Percentiles rank a stretch among this genome's conserved stretches.
Evolutionary conservation across 495 filamentous ascomycete species (phyloP).

Genomic region (Stereocaulon alpinum): DNA sequence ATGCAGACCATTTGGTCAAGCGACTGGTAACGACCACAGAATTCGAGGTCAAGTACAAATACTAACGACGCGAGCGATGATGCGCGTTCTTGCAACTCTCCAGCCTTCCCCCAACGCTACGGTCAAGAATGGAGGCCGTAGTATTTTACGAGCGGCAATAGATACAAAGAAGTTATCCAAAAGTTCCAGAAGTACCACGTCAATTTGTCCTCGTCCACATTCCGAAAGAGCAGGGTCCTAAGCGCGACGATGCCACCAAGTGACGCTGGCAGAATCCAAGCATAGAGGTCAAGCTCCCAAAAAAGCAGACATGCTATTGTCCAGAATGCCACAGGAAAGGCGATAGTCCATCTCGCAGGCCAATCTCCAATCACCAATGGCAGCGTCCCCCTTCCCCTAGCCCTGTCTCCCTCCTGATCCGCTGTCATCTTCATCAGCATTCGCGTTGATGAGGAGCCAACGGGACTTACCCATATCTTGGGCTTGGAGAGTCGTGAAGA

Average conservation of each 20-base stretch:
- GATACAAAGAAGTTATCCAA: slow-evolving; percentile 17
- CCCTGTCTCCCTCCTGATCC: slow-evolving; percentile 38
- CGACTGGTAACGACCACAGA: too few species aligned
- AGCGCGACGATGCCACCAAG: slow-evolving; percentile 11
- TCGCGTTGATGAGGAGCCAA: not conserved
- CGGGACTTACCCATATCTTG: slow-evolving; percentile 35
- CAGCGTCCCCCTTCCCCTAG: slow-evolving; percentile 33
- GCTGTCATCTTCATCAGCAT: slow-evolving; percentile 3
- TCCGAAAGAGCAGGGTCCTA: slow-evolving; percentile 7
- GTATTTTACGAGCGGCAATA: slow-evolving; percentile 14
- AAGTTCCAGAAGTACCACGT: slow-evolving; percentile 19
- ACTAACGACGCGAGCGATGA: not conserved
- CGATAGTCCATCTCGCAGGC: slow-evolving; percentile 31
- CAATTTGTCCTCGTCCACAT: slow-evolving; percentile 8
- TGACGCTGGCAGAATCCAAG: slow-evolving; percentile 10
- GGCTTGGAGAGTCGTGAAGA: slow-evolving; percentile 42
- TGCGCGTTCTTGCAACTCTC: not conserved
- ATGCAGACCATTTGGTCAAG: too few species aligned
- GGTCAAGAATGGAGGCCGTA: not conserved
- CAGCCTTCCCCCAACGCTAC: too few species aligned
- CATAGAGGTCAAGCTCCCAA: slow-evolving; percentile 25
- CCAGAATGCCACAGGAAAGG: slow-evolving; percentile 34
- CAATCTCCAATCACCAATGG: slow-evolving; percentile 36
- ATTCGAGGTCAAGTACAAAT: too few species aligned
- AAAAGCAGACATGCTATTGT: slow-evolving; percentile 30